Evolutionary conservation across 1,139 yeast genomes (phyloP).

Genomic region (Hanseniaspora gamundiae): DNA sequence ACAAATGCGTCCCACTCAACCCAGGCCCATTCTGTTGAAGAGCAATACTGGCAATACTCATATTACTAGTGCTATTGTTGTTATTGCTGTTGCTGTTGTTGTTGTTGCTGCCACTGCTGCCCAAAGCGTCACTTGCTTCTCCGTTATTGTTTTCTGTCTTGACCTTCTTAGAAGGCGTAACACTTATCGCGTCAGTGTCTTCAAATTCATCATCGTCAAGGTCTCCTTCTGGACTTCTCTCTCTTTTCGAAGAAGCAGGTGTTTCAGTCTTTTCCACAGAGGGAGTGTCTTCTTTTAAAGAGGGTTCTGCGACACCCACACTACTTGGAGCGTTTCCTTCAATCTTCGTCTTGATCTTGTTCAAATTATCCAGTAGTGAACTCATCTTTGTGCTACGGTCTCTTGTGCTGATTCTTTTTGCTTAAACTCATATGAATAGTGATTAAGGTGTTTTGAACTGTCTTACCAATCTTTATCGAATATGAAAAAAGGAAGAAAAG

Average conservation of each 20-base stretch:
- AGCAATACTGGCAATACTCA: background rate
- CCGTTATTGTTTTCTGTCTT: background rate
- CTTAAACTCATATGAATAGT: background rate
- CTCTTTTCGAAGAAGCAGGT: too few relatives aligned
- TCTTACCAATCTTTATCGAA: too few relatives aligned
- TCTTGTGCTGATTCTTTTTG: background rate
- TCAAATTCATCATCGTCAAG: background rate
- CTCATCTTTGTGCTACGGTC: background rate
- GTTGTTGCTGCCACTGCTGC: background rate
- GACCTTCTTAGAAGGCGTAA: too few relatives aligned
- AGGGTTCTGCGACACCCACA: background rate
- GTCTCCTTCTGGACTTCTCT: too few relatives aligned
- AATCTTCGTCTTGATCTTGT: conserved; percentile 1
- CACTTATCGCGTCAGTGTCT: background rate
- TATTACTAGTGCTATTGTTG: background rate
- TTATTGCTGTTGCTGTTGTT: background rate
- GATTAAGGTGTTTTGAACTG: too few relatives aligned
- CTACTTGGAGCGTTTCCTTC: background rate
- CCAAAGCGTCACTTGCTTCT: background rate
- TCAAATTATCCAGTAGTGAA: conserved; percentile 1
- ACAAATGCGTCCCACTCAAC: conserved; percentile 47
- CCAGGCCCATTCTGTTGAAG: conserved; percentile 12
- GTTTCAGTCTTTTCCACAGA: background rate
- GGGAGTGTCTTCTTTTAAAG: background rate
- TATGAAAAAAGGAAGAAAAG: too few relatives aligned